Evolutionary conservation across 1,139 yeast species (phyloP), one percentile per base, ranked within the genome.

Genomic region (Candida tetrigidarum): DNA sequence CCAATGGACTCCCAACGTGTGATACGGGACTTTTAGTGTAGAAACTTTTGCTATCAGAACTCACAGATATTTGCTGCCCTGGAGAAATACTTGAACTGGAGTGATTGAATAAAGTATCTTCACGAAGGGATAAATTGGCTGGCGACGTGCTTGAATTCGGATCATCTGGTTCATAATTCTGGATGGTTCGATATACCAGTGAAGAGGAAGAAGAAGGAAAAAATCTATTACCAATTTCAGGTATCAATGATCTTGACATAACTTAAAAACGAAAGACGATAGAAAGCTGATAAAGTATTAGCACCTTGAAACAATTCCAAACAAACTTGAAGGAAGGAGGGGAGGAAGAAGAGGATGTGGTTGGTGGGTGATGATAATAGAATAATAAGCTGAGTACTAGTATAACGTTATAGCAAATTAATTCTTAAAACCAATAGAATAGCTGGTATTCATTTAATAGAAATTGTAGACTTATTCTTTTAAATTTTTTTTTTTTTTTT

Each of bases 141-240:
- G 41, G 44, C n/a, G 46, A 35, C 14, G 19, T 12, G 19, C 30
- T 44, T 8, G 29, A n/a, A 39, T 30, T 32, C n/a, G 34, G 30
- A 36, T 36, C 32, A 10, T 42, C 41, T 15, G 36, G 23, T 20
- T 37, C 40, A 28, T 28, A 12, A 9, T 14, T 25, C 20, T 28
- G 37, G 14, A 42, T 37, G 28, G 45, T 51, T 37, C 51, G 51
- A 38, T 59, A 62, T 2, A 45, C 57, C 56, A 52, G 59, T 4
- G 60, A 44, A 2, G 63, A 58, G 12, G 59, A 51, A 8, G 56
- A 50, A 1, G 49, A 41, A 7, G 67, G 66, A 22, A 62, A 54
- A 34, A 61, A 57, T n/a, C 67, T 48, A 20, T 50, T 41, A n/a
- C 55, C 52, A n/a, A 39, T 29, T 41, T 52, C 50, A 5, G 48